Percentiles rank a stretch among this genome's conserved stretches.
These are phyloP conservation scores for Cladosporium sp. DNA, from an alignment of 2,329 filamentous ascomycete genomes.

Conservation along the genomic window DNA sequence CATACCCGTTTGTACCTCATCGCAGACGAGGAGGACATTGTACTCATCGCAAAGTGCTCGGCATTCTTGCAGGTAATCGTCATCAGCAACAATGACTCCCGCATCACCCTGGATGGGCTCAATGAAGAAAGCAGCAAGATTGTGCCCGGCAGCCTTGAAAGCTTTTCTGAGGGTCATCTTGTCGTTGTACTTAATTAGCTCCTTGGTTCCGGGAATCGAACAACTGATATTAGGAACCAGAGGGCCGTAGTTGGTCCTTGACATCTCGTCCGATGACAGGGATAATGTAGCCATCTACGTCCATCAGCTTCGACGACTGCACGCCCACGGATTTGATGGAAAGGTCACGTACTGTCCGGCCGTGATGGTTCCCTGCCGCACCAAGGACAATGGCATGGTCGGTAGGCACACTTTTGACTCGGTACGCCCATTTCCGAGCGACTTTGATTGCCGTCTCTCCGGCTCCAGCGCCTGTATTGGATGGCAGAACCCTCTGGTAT, in stretches of 20 bases:
- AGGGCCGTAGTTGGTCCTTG: background rate
- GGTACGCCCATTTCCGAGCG: constrained; percentile 96
- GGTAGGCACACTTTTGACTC: constrained; percentile 82
- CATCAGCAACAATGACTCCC: constrained; percentile 89
- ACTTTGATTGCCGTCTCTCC: constrained; percentile 96
- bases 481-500: constrained; percentile 96
- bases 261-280: background rate
- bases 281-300: background rate
- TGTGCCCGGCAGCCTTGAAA: constrained; percentile 64
- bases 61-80: constrained; percentile 77
- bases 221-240: background rate
- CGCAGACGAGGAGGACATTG: constrained; percentile 92
- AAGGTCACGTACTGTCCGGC: constrained; percentile 92
- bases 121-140: constrained; percentile 41
- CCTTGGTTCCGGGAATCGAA: background rate
- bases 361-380: constrained; percentile 90
- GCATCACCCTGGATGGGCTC: constrained; percentile 98
- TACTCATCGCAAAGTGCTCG: constrained; percentile 87
- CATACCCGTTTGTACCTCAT: constrained; percentile 98
- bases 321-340: constrained; percentile 52
- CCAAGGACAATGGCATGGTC: constrained; percentile 81
- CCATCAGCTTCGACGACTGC: background rate
- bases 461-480: constrained; percentile 96
- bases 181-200: background rate
- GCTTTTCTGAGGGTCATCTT: constrained; percentile 70